Percentiles rank a stretch among this genome's conserved stretches.
phyloP scores from a whole-genome alignment of 208 protist genomes.

The Trypanosoma mega region DNA sequence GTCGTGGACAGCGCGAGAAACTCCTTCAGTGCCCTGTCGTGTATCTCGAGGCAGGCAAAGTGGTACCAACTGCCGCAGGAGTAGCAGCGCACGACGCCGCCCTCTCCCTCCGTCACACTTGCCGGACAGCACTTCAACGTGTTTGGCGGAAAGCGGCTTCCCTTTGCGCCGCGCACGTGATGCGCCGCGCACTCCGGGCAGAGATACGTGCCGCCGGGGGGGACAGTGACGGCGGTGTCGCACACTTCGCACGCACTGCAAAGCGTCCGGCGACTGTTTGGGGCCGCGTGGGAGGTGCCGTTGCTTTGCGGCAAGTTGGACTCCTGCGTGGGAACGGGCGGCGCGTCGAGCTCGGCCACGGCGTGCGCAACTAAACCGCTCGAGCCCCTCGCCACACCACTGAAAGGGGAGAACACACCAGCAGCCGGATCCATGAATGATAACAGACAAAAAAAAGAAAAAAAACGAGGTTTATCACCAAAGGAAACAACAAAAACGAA shows the following conservation, averaged over 20 bases:
- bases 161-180: slow-evolving; percentile 16
- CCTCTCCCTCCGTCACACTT: slow-evolving; percentile 50
- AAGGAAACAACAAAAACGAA: slow-evolving; percentile 12
- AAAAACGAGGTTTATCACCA: slow-evolving; percentile 2
- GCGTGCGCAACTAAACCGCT: slow-evolving; percentile 55
- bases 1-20: slow-evolving; percentile 77
- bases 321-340: neutral
- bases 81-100: slow-evolving; percentile 70
- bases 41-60: slow-evolving; percentile 62
- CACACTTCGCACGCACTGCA: slow-evolving; percentile 49
- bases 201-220: slow-evolving; percentile 63
- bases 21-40: slow-evolving; percentile 39
- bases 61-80: slow-evolving; percentile 81
- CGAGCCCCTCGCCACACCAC: slow-evolving; percentile 39
- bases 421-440: slow-evolving; percentile 71
- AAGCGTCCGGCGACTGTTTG: slow-evolving; percentile 10
- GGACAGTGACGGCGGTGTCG: slow-evolving; percentile 37
- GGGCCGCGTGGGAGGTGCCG: neutral
- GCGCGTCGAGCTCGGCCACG: slow-evolving; percentile 32
- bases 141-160: slow-evolving; percentile 48
- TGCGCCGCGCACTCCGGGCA: slow-evolving; percentile 47
- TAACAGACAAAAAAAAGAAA: slow-evolving; percentile 5
- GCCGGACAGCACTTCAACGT: slow-evolving; percentile 87
- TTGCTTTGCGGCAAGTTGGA: neutral
- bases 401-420: slow-evolving; percentile 71